phyloP scores from a whole-genome alignment of 2,329 filamentous ascomycete species.

The Pseudonectria foliicola region DNA sequence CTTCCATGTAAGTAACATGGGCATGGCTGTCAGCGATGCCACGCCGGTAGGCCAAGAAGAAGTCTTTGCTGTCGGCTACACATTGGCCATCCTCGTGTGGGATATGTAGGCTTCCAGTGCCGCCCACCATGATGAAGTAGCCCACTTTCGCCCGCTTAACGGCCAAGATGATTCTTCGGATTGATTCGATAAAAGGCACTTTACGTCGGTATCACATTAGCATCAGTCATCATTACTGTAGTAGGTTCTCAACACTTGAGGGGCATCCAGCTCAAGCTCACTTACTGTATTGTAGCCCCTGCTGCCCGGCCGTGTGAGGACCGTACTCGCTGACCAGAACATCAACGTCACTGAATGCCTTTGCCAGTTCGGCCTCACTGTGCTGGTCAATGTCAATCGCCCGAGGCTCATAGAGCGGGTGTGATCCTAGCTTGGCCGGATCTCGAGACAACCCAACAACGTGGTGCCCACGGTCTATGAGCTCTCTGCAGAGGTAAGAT shows the following conservation, averaged over 20 bases:
- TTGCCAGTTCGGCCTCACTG: neutral
- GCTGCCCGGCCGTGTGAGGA: conserved; percentile 3
- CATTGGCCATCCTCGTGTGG: neutral
- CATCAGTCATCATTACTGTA: neutral
- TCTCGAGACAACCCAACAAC: conserved; percentile 3
- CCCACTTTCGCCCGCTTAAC: conserved; percentile 2
- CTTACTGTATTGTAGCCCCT: conserved; percentile 5
- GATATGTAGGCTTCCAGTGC: conserved; percentile 2
- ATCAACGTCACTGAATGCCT: conserved; percentile 1
- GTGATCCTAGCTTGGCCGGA: conserved; percentile 2
- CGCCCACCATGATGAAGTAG: conserved; percentile 9
- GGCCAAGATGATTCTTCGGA: conserved; percentile 3
- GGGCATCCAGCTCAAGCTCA: too few relatives aligned
- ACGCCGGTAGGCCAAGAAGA: conserved; percentile 3
- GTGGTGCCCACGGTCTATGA: conserved; percentile 3
- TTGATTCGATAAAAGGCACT: conserved; percentile 3
- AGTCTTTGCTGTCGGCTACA: conserved; percentile 4
- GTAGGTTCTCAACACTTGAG: too few relatives aligned
- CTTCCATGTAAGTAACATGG: conserved; percentile 7
- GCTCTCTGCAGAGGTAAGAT: conserved; percentile 5
- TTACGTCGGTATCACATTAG: neutral
- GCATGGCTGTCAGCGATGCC: conserved; percentile 6
- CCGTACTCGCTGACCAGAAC: conserved; percentile 4
- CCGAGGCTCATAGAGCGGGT: neutral
- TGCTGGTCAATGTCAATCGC: neutral